phyloP scores from a whole-genome alignment of 768 basidiomycete genomes.

The Mycena rosella region DNA sequence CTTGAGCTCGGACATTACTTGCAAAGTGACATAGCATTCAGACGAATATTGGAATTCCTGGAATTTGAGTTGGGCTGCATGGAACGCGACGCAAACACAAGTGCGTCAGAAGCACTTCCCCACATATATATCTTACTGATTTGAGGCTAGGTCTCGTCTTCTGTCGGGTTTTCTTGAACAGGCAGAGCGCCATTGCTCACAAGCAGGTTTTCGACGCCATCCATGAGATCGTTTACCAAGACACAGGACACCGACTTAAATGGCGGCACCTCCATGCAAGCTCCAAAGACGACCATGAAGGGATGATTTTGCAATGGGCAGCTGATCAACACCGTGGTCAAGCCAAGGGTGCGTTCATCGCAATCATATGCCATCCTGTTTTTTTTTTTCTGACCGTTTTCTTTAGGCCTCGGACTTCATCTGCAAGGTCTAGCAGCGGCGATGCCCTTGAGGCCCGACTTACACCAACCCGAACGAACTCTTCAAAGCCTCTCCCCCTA shows the following conservation, averaged over 20 bases:
- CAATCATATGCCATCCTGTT: neutral
- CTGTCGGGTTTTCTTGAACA: neutral
- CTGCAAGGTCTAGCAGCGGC: slow-evolving; percentile 18
- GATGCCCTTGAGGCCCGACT: neutral
- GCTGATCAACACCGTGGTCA: slow-evolving; percentile 40
- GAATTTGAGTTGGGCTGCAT: slow-evolving; percentile 44
- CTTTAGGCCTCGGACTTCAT: slow-evolving; percentile 41
- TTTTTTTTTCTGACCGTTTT: neutral
- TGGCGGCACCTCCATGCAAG: slow-evolving; percentile 45
- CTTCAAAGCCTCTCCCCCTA: neutral
- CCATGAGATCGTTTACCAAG: slow-evolving; percentile 37
- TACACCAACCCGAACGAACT: neutral
- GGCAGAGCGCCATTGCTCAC: slow-evolving; percentile 30
- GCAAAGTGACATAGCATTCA: slow-evolving; percentile 36
- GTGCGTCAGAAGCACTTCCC: slow-evolving; percentile 35
- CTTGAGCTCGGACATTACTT: slow-evolving; percentile 31
- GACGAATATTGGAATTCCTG: slow-evolving; percentile 38
- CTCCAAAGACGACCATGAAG: slow-evolving; percentile 21
- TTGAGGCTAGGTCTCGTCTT: slow-evolving; percentile 16
- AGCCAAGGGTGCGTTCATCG: slow-evolving; percentile 35
- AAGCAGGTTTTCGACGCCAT: slow-evolving; percentile 34
- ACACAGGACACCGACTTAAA: slow-evolving; percentile 34
- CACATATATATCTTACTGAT: slow-evolving; percentile 24
- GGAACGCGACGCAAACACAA: slow-evolving; percentile 37
- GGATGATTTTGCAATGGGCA: slow-evolving; percentile 35